Evolutionary conservation across 352 stramenopile species (phyloP).

Genomic region (Phytophthora sansomeana): DNA sequence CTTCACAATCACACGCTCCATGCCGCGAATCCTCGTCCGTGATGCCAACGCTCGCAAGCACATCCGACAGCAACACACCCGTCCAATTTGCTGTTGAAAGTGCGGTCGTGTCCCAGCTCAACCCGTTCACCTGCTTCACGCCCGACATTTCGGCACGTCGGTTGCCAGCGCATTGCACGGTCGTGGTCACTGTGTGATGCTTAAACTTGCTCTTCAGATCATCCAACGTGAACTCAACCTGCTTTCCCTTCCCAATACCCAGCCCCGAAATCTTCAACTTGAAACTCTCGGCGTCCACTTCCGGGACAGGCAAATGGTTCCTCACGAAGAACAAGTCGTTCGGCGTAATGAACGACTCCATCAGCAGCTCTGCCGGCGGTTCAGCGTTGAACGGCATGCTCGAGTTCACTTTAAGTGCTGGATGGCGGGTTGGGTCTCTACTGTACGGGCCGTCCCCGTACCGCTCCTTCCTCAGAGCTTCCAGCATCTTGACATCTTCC

Average conservation of each 20-base stretch:
- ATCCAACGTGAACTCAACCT: conserved; percentile 61
- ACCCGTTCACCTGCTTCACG: conserved; percentile 89
- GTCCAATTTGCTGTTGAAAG: conserved; percentile 97
- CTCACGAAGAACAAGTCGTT: conserved; percentile 98
- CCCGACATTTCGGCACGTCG: conserved; percentile 94
- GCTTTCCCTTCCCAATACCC: conserved; percentile 55
- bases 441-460: conserved; percentile 94
- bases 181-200: conserved; percentile 92
- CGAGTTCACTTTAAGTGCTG: conserved; percentile 92
- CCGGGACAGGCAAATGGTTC: conserved; percentile 97
- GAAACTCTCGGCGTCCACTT: conserved; percentile 74
- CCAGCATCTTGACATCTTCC: conserved; percentile 88
- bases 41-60: conserved; percentile 91
- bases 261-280: conserved; percentile 75
- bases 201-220: conserved; percentile 96
- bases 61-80: conserved; percentile 93
- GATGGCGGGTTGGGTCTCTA: conserved; percentile 90
- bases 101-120: conserved; percentile 88
- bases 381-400: conserved; percentile 97
- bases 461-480: conserved; percentile 83
- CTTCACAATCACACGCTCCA: conserved; percentile 57
- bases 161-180: conserved; percentile 98
- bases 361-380: conserved; percentile 92
- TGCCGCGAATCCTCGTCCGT: conserved; percentile 71
- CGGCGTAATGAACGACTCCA: conserved; percentile 95